A percentile compares a stretch with the other conserved stretches of the same genome.
These are phyloP conservation scores for Schizopora paradoxa DNA, from an alignment of 1,284 basidiomycete genomes.

Conservation along the genomic window DNA sequence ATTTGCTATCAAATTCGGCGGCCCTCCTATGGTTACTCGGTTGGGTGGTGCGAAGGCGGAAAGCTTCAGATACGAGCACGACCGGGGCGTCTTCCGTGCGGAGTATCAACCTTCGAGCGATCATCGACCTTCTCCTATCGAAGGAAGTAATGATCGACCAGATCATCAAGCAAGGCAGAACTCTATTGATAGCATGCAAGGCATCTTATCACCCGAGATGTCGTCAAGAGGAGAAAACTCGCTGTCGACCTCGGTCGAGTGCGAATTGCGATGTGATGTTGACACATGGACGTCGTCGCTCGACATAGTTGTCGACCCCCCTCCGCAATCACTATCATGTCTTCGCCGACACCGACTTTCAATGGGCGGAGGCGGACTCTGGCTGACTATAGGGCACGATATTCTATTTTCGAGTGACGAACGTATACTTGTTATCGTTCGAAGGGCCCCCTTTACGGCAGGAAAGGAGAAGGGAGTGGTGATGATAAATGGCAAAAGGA, in stretches of 20 bases:
- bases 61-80: conserved; percentile 81
- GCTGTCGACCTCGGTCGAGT: conserved; percentile 52
- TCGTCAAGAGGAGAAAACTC: conserved; percentile 12
- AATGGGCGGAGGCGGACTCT: conserved; percentile 87
- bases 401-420: conserved; percentile 73
- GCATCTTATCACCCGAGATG: conserved; percentile 11
- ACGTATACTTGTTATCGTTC: conserved; percentile 67
- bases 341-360: conserved; percentile 86
- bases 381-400: conserved; percentile 92
- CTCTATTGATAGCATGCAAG: conserved; percentile 9
- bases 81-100: conserved; percentile 75
- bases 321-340: conserved; percentile 80
- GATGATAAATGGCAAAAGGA: conserved; percentile 85
- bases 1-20: conserved; percentile 92
- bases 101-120: conserved; percentile 76
- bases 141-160: conserved; percentile 21
- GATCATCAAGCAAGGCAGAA: conserved; percentile 9
- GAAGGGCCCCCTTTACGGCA: conserved; percentile 55
- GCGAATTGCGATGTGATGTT: conserved; percentile 90
- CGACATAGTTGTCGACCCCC: conserved; percentile 92
- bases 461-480: conserved; percentile 75
- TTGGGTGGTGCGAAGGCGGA: conserved; percentile 76
- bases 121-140: conserved; percentile 30
- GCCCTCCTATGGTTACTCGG: conserved; percentile 85
- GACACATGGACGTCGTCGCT: conserved; percentile 87